Percentiles rank a stretch among this genome's conserved stretches.
Evolutionary conservation across 2,329 filamentous ascomycete species (phyloP).

Genomic region (Paracoccidioides brasiliensis): DNA sequence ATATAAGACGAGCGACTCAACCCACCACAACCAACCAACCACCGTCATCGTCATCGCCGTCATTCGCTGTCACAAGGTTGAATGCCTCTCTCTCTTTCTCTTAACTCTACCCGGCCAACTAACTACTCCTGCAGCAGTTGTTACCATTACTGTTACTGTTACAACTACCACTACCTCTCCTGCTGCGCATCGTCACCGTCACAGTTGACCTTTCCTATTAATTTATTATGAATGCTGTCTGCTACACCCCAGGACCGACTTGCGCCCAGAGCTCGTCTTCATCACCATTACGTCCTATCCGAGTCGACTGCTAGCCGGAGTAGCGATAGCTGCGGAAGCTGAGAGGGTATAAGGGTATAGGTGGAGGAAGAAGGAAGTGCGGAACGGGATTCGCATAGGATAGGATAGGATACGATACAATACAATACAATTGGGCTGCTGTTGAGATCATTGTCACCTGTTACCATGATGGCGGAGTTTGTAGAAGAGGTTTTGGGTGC

Average conservation of each 20-base stretch:
- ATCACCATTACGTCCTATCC: conserved; percentile 15
- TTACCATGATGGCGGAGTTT: conserved; percentile 22
- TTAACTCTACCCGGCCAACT: too few relatives aligned
- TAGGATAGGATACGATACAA: background rate
- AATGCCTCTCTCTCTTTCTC: too few relatives aligned
- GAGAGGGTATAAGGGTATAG: background rate
- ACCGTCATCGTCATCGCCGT: too few relatives aligned
- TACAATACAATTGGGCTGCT: background rate
- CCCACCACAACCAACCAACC: too few relatives aligned
- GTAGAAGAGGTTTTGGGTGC: conserved; percentile 23
- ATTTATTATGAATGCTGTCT: conserved; percentile 27
- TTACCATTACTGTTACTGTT: too few relatives aligned
- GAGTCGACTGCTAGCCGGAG: conserved; percentile 5
- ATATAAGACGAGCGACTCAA: too few relatives aligned
- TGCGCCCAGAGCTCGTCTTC: conserved; percentile 21
- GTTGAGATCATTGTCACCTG: conserved; percentile 4
- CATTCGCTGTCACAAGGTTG: too few relatives aligned
- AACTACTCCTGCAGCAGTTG: too few relatives aligned
- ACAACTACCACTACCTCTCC: background rate
- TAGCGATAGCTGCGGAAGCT: background rate
- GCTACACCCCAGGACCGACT: conserved; percentile 18
- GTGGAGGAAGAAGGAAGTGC: background rate
- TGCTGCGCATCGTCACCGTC: background rate
- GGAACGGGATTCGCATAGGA: background rate
- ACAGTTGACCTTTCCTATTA: background rate